These are phyloP conservation scores for Tillandsia fasciculata DNA, from an alignment of 176 grass and related monocot species.

Conservation along the genomic window DNA sequence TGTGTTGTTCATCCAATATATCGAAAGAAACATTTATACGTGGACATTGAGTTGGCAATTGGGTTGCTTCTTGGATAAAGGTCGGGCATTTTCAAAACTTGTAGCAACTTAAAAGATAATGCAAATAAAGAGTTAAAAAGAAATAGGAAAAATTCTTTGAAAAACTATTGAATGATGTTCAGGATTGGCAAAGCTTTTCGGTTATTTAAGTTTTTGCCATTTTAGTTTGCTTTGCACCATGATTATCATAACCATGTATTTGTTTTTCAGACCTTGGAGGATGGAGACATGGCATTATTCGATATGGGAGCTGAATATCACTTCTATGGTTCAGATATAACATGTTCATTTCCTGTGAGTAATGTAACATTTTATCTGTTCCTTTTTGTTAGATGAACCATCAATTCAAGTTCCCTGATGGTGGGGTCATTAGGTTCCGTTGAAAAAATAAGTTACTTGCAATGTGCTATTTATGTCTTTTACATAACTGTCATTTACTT, in stretches of 20 bases:
- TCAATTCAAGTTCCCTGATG: not conserved
- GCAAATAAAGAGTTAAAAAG: too few relatives aligned
- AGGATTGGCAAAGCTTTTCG: too few relatives aligned
- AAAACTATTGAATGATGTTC: too few relatives aligned
- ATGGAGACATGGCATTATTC: constrained; percentile 88
- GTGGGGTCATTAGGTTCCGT: not conserved
- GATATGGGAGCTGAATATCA: constrained; percentile 96
- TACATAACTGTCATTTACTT: not conserved
- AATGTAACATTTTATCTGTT: not conserved
- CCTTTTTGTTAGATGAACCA: not conserved
- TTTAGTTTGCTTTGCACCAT: not conserved
- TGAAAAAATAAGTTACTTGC: not conserved
- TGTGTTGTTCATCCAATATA: not conserved
- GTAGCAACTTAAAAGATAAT: too few relatives aligned
- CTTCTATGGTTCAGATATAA: constrained; percentile 97
- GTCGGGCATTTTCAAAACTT: too few relatives aligned
- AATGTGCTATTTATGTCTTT: not conserved
- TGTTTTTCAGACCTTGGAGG: constrained; percentile 60
- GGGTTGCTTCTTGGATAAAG: too few relatives aligned
- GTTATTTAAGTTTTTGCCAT: not conserved
- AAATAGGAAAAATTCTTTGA: too few relatives aligned
- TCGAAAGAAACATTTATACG: not conserved
- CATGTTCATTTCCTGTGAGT: constrained; percentile 96
- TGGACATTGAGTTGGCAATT: too few relatives aligned
- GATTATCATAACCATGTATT: constrained; percentile 16